A percentile compares a stretch with the other conserved stretches of the same genome.
phyloP scores from a whole-genome alignment of 352 stramenopile species.

The Phytophthora hybrid region DNA sequence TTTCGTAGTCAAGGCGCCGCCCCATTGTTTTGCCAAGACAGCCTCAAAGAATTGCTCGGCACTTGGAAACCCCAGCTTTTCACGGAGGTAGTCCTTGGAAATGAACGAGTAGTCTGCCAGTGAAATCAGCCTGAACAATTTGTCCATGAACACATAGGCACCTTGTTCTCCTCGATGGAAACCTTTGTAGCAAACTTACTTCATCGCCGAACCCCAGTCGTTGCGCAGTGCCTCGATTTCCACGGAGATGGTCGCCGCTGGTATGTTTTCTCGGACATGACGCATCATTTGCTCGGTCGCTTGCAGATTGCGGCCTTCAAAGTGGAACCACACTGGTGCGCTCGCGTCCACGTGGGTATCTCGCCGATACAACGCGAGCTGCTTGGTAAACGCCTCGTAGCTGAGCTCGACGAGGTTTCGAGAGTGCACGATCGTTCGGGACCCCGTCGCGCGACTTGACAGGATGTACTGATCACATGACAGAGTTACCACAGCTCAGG shows the following conservation, averaged over 20 bases:
- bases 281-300: constrained; percentile 61
- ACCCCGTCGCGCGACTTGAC: constrained; percentile 60
- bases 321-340: constrained; percentile 58
- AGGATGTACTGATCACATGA: constrained; percentile 61
- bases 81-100: constrained; percentile 76
- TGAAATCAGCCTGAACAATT: constrained; percentile 42
- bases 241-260: constrained; percentile 50
- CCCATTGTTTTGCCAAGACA: constrained; percentile 20
- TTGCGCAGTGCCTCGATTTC: constrained; percentile 74
- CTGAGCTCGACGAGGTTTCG: constrained; percentile 60
- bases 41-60: constrained; percentile 51
- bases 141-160: too few relatives aligned
- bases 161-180: not conserved
- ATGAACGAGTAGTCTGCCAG: constrained; percentile 56
- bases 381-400: constrained; percentile 43
- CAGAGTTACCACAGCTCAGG: not conserved
- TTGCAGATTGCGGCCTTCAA: constrained; percentile 70
- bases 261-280: constrained; percentile 32
- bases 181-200: constrained; percentile 32
- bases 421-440: constrained; percentile 70
- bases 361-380: constrained; percentile 21
- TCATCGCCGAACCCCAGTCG: constrained; percentile 55
- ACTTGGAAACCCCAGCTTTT: constrained; percentile 53
- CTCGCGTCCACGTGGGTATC: not conserved
- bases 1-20: constrained; percentile 9